Evolutionary conservation across 148 eudicot genomes (phyloP).

Genomic region (Persicaria maculosa): DNA sequence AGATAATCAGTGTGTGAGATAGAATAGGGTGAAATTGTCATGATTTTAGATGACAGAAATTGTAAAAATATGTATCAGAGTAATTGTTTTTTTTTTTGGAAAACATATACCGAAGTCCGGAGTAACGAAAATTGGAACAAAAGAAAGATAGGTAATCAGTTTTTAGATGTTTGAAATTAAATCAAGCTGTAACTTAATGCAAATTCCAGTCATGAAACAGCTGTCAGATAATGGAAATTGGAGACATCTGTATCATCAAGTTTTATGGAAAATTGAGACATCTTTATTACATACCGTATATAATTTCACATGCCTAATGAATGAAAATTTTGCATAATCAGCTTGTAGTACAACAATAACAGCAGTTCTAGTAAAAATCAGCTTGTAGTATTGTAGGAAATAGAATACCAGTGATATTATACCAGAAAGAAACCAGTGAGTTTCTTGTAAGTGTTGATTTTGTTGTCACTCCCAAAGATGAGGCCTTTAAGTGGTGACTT

Average conservation of each 20-base stretch:
- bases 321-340: not conserved
- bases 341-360: not conserved
- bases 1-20: too few species aligned
- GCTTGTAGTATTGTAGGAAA: not conserved
- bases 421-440: not conserved
- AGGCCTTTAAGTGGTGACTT: constrained; percentile 10
- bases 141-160: not conserved
- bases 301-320: not conserved
- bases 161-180: too few species aligned
- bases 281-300: not conserved
- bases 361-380: too few species aligned
- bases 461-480: not conserved
- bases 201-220: not conserved
- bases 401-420: not conserved
- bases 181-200: not conserved
- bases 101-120: not conserved
- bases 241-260: not conserved
- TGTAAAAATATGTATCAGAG: not conserved
- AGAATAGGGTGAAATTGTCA: too few species aligned
- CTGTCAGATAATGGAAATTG: not conserved
- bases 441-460: not conserved
- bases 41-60: not conserved
- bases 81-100: not conserved
- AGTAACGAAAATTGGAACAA: not conserved
- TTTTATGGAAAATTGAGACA: not conserved